Conservation (phyloP, 2,329 filamentous ascomycete species). For the Aspergillus thermomutatus region DNA sequence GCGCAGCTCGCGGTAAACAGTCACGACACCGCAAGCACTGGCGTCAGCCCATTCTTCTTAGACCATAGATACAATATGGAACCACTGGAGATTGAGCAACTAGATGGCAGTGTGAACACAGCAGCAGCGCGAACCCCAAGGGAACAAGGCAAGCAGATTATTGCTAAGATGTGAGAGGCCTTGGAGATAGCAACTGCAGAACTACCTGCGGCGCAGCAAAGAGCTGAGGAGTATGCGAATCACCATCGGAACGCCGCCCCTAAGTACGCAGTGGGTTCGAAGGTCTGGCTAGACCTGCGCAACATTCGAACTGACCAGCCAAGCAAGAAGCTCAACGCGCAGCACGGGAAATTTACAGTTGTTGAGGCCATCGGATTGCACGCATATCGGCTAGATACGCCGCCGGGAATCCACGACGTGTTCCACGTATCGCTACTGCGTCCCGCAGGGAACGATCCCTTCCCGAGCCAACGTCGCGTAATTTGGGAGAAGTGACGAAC, state of each 20-base stretch:
- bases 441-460: background rate
- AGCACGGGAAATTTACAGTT: background rate
- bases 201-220: background rate
- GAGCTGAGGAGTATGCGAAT: background rate
- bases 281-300: background rate
- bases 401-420: background rate
- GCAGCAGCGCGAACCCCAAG: too few relatives aligned
- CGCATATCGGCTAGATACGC: background rate
- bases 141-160: too few relatives aligned
- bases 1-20: slow-evolving; percentile 24
- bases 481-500: slow-evolving; percentile 15
- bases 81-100: background rate
- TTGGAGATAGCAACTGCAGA: background rate
- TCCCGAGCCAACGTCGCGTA: slow-evolving; percentile 8
- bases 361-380: background rate
- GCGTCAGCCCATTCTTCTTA: slow-evolving; percentile 17
- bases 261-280: background rate
- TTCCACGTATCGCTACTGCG: background rate
- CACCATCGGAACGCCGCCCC: background rate
- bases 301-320: background rate
- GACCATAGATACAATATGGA: slow-evolving; percentile 9
- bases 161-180: background rate
- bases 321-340: background rate
- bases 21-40: slow-evolving; percentile 8
- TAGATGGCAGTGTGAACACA: background rate